Percentiles rank a stretch among this genome's conserved stretches.
These are phyloP conservation scores for Lycium ferocissimum DNA, from an alignment of 257 asterid species.

Conservation along the genomic window DNA sequence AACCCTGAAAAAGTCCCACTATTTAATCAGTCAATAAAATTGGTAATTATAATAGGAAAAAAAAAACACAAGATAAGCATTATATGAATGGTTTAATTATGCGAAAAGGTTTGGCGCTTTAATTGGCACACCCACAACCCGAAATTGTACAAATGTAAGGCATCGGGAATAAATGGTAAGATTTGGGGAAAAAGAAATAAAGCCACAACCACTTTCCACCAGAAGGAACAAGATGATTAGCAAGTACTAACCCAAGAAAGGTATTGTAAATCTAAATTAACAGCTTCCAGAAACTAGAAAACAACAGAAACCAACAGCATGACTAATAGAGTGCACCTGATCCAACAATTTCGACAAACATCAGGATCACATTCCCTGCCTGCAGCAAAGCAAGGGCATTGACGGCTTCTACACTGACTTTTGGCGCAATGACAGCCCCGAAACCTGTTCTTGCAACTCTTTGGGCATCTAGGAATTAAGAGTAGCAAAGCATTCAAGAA, in stretches of 20 bases:
- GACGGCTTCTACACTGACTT: constrained; percentile 98
- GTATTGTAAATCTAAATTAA: not conserved
- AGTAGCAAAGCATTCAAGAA: constrained; percentile 27
- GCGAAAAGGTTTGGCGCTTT: not conserved
- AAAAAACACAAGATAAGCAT: not conserved
- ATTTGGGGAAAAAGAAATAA: not conserved
- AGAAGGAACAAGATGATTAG: constrained; percentile 27
- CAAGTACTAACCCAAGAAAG: not conserved
- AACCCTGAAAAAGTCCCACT: not conserved
- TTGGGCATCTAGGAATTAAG: constrained; percentile 72
- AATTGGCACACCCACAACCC: not conserved
- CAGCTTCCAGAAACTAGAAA: not conserved
- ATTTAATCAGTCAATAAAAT: not conserved
- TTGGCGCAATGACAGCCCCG: constrained; percentile 99
- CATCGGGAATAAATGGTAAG: not conserved
- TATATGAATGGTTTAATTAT: not conserved
- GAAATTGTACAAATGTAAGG: not conserved
- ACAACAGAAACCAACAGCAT: constrained; percentile 26
- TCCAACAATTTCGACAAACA: constrained; percentile 98
- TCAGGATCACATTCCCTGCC: constrained; percentile 97
- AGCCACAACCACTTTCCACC: not conserved
- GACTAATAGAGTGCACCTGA: constrained; percentile 60
- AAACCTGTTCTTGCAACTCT: constrained; percentile 91
- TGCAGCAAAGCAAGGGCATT: constrained; percentile 99
- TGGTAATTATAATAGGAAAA: not conserved